phyloP scores from a whole-genome alignment of 2,329 filamentous ascomycete genomes.

The Phialophora expanda region DNA sequence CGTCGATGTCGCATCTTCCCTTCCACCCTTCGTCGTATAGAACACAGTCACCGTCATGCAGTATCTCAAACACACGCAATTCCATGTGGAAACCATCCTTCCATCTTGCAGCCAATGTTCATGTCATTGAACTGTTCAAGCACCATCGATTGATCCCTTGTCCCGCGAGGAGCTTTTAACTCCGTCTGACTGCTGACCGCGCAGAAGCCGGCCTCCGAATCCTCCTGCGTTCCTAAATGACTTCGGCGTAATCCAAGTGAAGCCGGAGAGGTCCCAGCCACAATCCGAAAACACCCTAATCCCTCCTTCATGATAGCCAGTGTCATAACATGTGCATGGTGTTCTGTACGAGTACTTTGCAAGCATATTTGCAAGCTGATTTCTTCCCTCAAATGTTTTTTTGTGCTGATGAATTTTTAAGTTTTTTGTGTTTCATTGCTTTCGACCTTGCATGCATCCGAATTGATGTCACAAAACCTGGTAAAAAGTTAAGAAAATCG shows the following conservation, averaged over 20 bases:
- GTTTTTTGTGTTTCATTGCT: background rate
- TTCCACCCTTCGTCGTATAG: background rate
- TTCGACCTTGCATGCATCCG: background rate
- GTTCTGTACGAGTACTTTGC: background rate
- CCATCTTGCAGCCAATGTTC: background rate
- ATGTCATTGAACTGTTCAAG: background rate
- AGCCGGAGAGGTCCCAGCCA: background rate
- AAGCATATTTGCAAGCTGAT: background rate
- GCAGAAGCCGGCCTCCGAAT: background rate
- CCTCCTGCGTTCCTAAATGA: constrained; percentile 2
- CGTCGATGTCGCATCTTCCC: too few relatives aligned
- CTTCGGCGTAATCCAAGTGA: background rate
- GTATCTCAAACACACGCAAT: background rate
- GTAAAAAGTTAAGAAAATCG: background rate
- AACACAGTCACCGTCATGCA: background rate
- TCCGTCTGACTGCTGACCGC: constrained; percentile 16
- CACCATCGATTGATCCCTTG: background rate
- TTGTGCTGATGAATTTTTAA: background rate
- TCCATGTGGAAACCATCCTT: background rate
- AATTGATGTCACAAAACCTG: background rate
- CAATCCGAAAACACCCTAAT: background rate
- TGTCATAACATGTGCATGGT: background rate
- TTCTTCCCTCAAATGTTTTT: background rate
- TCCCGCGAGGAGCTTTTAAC: background rate
- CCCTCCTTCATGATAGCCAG: background rate